Base-by-base conservation (phyloP, 495 filamentous ascomycete species). In the Penicillium mononematosum region DNA sequence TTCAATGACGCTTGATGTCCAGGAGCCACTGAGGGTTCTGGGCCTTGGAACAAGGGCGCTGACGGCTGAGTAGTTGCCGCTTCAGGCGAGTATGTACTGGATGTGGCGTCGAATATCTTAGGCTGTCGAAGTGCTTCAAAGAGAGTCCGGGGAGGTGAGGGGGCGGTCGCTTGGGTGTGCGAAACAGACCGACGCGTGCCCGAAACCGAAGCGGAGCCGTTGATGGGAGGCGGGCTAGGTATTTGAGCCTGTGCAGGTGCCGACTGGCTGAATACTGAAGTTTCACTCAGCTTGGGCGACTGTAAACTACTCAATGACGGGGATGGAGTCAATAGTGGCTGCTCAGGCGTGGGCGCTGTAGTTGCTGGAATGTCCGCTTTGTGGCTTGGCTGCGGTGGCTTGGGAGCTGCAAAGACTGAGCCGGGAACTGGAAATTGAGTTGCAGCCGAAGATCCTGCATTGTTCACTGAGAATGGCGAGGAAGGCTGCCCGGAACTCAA, bases 81-180 rank as follows among this genome's bases (percentile, higher is more conserved):
- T 17, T 59, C 56, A 24, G 48, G 34, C 11, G 49, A 50, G 36
- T 59, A 44, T 2, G 19, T 17, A 36, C 34, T 41, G 19, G 62
- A 45, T 20, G 51, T 43, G 19, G 58, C 9, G 8, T 49, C 54
- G 20, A 64, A 61, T 9, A 61, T 44, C 20, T 53, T 58, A 12
- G 61, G 53, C n/a, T 24, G 22, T 0, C 49, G 36, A 16, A 38
- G 36, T 42, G 58, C 45, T 24, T 63, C 50, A 14, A 46, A 59
- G 5, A 45, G 38, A 8, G 50, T 53, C 16, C 10, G 38, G 8
- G 50, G 39, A n/a, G 50, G 50, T 4, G 50, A 34, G 3, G 14
- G 2, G 25, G 50, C 25, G 1, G n/a, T 12, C 14, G 10, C 7
- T 8, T n/a, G 36, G 16, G 22, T 11, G 1, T 25, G 25, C 25